A percentile compares a stretch with the other conserved stretches of the same genome.
phyloP scores from a whole-genome alignment of 345 rosid genomes.

The Microthlaspi erraticum region DNA sequence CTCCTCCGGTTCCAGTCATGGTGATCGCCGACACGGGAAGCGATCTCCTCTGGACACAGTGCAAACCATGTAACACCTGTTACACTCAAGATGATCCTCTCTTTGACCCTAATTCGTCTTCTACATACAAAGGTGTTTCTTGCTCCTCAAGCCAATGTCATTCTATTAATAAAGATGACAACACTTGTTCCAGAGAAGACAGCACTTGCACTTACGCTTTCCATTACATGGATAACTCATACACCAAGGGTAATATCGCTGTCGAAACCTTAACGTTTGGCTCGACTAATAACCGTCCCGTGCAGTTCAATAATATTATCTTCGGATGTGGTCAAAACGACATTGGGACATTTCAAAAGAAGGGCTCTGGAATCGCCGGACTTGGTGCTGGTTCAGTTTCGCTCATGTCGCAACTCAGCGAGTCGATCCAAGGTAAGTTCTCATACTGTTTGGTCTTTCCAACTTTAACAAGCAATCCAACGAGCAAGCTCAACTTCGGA shows the following conservation, averaged over 20 bases:
- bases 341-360: slow-evolving; percentile 1
- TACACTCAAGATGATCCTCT: slow-evolving; percentile 44
- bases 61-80: slow-evolving; percentile 47
- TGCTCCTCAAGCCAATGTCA: slow-evolving; percentile 46
- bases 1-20: slow-evolving; percentile 36
- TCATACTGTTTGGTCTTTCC: slow-evolving; percentile 35
- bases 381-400: slow-evolving; percentile 38
- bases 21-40: slow-evolving; percentile 45
- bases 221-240: slow-evolving; percentile 19
- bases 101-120: slow-evolving; percentile 50
- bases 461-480: neutral
- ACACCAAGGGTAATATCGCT: slow-evolving; percentile 24
- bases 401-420: slow-evolving; percentile 24
- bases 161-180: neutral
- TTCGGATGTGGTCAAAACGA: slow-evolving; percentile 40
- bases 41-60: slow-evolving; percentile 49
- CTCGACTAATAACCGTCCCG: slow-evolving; percentile 30
- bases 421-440: slow-evolving; percentile 28
- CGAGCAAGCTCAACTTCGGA: slow-evolving; percentile 13
- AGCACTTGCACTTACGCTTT: slow-evolving; percentile 11
- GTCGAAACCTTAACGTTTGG: slow-evolving; percentile 32
- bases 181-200: neutral
- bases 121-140: slow-evolving; percentile 46
- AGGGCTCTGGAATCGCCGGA: slow-evolving; percentile 30
- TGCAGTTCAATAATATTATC: slow-evolving; percentile 4